Evolutionary conservation across 2,329 filamentous ascomycete species (phyloP), one percentile per base, ranked within the genome.

Genomic region (Decorospora gaudefroyi): DNA sequence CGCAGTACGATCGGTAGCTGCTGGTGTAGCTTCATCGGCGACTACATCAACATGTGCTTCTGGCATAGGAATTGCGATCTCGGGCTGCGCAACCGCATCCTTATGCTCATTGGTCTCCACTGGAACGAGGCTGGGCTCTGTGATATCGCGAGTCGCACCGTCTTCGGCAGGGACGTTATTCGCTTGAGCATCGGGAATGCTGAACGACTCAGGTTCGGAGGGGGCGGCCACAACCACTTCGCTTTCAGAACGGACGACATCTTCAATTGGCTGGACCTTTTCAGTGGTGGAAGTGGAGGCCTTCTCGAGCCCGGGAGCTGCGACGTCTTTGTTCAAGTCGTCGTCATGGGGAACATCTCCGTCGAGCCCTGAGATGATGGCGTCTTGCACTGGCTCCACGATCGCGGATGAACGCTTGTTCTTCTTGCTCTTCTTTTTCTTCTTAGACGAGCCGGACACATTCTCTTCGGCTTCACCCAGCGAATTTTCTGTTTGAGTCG

Each of bases 391-490:
- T 6, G 43, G 28, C 6, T 61, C 55, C 7, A 59, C 58, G 15
- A 51, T 29, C 3, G 29, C 33, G 8, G 55, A 55, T 10, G 36
- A 46, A 6, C 43, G 43, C 27, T 65, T 64, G 16, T 26, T 51
- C 34, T 63, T 64, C 47, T 61, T 62, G 16, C 40, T 42, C 31
- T 62, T 59, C 39, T 62, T 63, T 42, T 59, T 57, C 44, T 61
- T 61, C 38, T 61, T 56, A 4, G 55, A 51, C 19, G 46, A 36
- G 8, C 41, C 39, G 10, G 48, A 13, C n/a, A 10, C 15, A 5
- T 41, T 47, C 11, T 19, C 26, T 18, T 51, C 48, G 6, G 35
- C 46, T 15, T 55, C 46, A 8, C 21, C 22, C 9, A 35, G 17
- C 7, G 22, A 8, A 3, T 42, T 34, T 11, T 46, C 25, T 18